Evolutionary conservation across 1,284 basidiomycete species (phyloP).

Genomic region (Tetrapyrgos nigripes): DNA sequence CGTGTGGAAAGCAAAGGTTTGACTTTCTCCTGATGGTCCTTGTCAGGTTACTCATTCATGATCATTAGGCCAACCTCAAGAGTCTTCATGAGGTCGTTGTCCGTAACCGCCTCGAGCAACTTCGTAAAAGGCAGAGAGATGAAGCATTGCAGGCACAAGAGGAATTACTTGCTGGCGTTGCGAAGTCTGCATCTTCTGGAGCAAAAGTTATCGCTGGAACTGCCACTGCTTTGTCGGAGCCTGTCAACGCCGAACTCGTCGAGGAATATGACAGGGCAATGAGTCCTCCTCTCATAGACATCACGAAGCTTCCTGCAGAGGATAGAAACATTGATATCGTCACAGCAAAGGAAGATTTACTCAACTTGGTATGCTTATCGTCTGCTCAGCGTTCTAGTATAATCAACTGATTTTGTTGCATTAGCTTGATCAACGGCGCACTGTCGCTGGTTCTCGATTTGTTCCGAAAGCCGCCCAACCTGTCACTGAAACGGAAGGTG

Average conservation of each 20-base stretch:
- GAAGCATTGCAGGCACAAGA: conserved; percentile 93
- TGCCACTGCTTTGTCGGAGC: conserved; percentile 31
- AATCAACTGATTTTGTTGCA: conserved; percentile 3
- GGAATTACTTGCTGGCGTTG: conserved; percentile 86
- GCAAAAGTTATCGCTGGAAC: conserved; percentile 48
- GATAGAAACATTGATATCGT: conserved; percentile 83
- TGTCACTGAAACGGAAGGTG: conserved; percentile 52
- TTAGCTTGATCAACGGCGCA: conserved; percentile 79
- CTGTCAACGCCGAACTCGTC: conserved; percentile 49
- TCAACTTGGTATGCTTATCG: conserved; percentile 64
- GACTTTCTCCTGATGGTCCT: conserved; percentile 15
- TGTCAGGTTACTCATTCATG: neutral
- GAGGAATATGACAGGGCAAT: conserved; percentile 84
- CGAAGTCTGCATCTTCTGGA: conserved; percentile 55
- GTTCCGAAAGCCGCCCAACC: conserved; percentile 75
- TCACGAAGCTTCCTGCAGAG: conserved; percentile 72
- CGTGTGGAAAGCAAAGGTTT: conserved; percentile 98
- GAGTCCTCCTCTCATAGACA: conserved; percentile 80
- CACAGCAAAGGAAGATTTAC: conserved; percentile 69
- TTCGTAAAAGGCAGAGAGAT: conserved; percentile 93
- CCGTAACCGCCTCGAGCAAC: conserved; percentile 92
- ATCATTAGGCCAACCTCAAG: conserved; percentile 82
- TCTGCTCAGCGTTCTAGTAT: conserved; percentile 3
- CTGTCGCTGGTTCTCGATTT: conserved; percentile 84
- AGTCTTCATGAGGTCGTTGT: conserved; percentile 95